Percentiles rank a stretch among this genome's conserved stretches.
These are phyloP conservation scores for Stentor coeruleus DNA, from an alignment of 73 alveolate genomes.

Conservation along the genomic window DNA sequence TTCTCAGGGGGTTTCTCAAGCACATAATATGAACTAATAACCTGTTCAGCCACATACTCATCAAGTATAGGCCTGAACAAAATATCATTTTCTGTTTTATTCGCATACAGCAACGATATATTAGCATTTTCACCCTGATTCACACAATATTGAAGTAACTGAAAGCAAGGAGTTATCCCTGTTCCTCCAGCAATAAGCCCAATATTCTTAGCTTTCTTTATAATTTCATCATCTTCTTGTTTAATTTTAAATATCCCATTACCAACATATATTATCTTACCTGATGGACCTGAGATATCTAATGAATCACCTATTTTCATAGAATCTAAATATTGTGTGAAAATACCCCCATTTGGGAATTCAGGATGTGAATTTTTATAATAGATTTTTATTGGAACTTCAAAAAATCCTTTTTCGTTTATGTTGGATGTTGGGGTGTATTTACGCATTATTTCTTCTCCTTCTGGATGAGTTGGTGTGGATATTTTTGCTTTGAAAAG, in stretches of 20 bases:
- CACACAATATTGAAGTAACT: constrained; percentile 40
- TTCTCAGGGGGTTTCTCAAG: constrained; percentile 41
- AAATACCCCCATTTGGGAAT: constrained; percentile 68
- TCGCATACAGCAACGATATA: constrained; percentile 49
- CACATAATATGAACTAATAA: constrained; percentile 37
- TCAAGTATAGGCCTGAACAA: constrained; percentile 50
- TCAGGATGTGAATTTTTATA: constrained; percentile 40
- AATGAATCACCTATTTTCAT: constrained; percentile 48
- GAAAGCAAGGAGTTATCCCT: constrained; percentile 67
- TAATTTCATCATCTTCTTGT: constrained; percentile 24
- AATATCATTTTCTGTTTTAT: constrained; percentile 60
- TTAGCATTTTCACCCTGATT: constrained; percentile 33
- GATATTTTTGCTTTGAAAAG: constrained; percentile 50
- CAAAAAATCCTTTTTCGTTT: constrained; percentile 48
- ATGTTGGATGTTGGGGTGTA: constrained; percentile 59
- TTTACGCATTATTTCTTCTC: constrained; percentile 54
- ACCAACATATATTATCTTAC: constrained; percentile 51
- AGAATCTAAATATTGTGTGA: constrained; percentile 59
- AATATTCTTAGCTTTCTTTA: constrained; percentile 29
- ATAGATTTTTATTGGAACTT: constrained; percentile 61
- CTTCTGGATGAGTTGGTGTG: constrained; percentile 48
- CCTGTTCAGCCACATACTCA: constrained; percentile 32
- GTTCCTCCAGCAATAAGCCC: constrained; percentile 77
- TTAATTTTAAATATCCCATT: constrained; percentile 47
- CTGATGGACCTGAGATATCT: constrained; percentile 63